Percentiles rank a stretch among this genome's conserved stretches.
phyloP scores from a whole-genome alignment of 116 monocot genomes.

The Iris pallida region DNA sequence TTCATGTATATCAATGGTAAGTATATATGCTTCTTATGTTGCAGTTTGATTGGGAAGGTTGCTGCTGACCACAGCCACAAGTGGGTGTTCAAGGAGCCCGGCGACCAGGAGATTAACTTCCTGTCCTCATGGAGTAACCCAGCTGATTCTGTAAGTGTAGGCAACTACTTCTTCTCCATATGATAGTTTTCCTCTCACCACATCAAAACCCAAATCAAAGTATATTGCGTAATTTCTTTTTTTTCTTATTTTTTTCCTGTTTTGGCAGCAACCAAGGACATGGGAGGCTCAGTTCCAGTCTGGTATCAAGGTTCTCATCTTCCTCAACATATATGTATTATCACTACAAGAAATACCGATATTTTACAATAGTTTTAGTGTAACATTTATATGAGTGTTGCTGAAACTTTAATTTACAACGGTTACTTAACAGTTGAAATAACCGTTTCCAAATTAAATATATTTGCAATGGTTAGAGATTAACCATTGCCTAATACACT shows the following conservation, averaged over 20 bases:
- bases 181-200: background rate
- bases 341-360: too few species aligned
- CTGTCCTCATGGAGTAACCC: conserved; percentile 56
- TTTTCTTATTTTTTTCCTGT: conserved; percentile 1
- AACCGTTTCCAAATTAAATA: too few species aligned
- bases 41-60: conserved; percentile 74
- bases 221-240: background rate
- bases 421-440: too few species aligned
- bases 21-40: background rate
- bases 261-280: conserved; percentile 70
- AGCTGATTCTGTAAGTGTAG: conserved; percentile 46
- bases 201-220: background rate
- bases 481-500: too few species aligned
- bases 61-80: conserved; percentile 75
- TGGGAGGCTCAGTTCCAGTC: conserved; percentile 87
- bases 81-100: conserved; percentile 65
- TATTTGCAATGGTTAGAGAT: too few species aligned
- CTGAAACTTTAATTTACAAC: too few species aligned
- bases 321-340: background rate
- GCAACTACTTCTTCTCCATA: background rate
- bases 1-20: background rate
- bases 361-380: too few species aligned
- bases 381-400: too few species aligned
- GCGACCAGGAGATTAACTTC: conserved; percentile 48
- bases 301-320: conserved; percentile 57